A percentile compares a stretch with the other conserved stretches of the same genome.
Evolutionary conservation across 176 grass and related monocot species (phyloP).

Genomic region (Aegilops longissima): DNA sequence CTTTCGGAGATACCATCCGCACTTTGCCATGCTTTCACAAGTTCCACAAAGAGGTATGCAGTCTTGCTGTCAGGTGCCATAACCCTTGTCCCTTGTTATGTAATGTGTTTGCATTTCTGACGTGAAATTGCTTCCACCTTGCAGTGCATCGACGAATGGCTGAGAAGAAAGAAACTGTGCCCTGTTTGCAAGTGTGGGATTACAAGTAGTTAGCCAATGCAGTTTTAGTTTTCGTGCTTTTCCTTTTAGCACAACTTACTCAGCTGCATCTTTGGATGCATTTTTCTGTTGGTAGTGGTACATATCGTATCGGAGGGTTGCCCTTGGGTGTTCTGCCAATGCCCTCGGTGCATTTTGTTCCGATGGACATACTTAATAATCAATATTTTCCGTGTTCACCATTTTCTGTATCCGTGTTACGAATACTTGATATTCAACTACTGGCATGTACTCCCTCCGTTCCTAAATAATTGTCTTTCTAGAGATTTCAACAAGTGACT

Average conservation of each 20-base stretch:
- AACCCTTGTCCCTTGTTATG: neutral
- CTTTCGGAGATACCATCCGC: conserved; percentile 69
- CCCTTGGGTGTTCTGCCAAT: neutral
- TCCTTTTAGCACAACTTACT: neutral
- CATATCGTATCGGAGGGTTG: neutral
- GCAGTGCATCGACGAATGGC: conserved; percentile 91
- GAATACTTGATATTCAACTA: neutral
- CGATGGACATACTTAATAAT: neutral
- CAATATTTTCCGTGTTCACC: neutral
- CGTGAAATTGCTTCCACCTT: conserved; percentile 9
- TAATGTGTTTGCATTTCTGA: conserved; percentile 15
- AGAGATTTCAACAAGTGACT: no score
- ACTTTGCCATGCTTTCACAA: conserved; percentile 92
- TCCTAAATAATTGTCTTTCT: no score
- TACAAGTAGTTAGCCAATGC: conserved; percentile 14
- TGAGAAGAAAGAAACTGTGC: conserved; percentile 72
- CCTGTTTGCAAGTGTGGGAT: conserved; percentile 73
- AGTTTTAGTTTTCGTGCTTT: neutral
- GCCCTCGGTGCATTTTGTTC: neutral
- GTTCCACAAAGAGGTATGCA: conserved; percentile 85
- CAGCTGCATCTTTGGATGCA: neutral
- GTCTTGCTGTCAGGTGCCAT: conserved; percentile 2
- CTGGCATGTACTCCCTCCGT: neutral
- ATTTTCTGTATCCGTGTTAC: neutral
- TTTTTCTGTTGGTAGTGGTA: neutral